Base-by-base conservation (phyloP, 2,329 filamentous ascomycete genomes). In the Paracoccidioides brasiliensis region DNA sequence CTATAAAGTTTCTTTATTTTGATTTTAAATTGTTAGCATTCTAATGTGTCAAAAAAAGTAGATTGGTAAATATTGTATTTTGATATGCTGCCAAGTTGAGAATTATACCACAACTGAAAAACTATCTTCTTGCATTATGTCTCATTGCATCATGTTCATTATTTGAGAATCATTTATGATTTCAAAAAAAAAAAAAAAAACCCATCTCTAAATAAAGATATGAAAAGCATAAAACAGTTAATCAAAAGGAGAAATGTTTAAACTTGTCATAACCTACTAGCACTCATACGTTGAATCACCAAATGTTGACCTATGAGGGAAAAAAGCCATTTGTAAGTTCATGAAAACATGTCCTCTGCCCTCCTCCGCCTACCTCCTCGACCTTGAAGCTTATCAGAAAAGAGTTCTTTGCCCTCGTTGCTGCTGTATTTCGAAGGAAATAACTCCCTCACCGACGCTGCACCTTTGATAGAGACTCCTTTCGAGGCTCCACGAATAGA, bases 341-440 rank as follows among this genome's bases (percentile, higher is more conserved):
- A 89, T 58, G 78, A 76, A 66, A 89, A 90, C 60, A 86, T 74
- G 70, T 90, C 86, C 63, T 88, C 84, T 0, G 86, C 86, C 64
- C 76, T 82, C 62, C 84, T 80, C 60, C 86, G 79, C 59, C 75
- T 77, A 57, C 76, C 75, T 12, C 79, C 76, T 59, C 82, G 75
- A 2, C 79, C 80, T 54, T 81, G 78, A 32, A 82, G 64, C 59
- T 74, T 81, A 57, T 82, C 78, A 1, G 78, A 76, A 63, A 89
- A 86, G 14, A 88, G 69, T 65, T 90, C 86, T 69, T 86, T 88
- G 52, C 80, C 81, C 2, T 78, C 70, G 64, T 88, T 87, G 60
- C 60, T 67, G 22, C 67, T 63, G 52, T 69, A 79, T 60, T 81
- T 85, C 14, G 76, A 76, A 0, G 85, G 85, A 62, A 89, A 89